A percentile compares a stretch with the other conserved stretches of the same genome.
phyloP scores from a whole-genome alignment of 306 rosid genomes.

The Lathyrus aphaca region DNA sequence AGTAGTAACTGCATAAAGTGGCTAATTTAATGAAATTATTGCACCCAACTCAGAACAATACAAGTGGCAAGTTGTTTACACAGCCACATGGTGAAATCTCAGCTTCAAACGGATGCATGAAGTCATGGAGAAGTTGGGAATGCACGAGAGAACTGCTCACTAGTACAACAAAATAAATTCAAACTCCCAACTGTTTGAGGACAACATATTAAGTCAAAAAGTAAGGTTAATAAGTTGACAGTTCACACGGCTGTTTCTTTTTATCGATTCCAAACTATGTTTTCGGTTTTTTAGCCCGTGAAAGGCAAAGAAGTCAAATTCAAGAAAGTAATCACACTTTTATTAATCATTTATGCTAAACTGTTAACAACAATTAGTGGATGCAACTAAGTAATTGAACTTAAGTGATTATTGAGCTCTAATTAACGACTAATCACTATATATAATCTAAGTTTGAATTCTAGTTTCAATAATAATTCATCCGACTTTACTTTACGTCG shows the following conservation, averaged over 20 bases:
- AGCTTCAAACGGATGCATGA: slow-evolving; percentile 39
- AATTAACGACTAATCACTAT: too few relatives aligned
- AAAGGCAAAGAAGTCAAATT: slow-evolving; percentile 36
- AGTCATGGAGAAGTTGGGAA: slow-evolving; percentile 53
- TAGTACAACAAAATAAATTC: not conserved
- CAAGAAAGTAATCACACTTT: slow-evolving; percentile 1
- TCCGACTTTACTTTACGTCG: too few relatives aligned
- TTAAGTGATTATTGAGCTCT: too few relatives aligned
- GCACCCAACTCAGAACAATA: not conserved
- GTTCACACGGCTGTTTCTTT: slow-evolving; percentile 43
- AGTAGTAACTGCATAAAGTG: slow-evolving; percentile 16
- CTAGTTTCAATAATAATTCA: too few relatives aligned
- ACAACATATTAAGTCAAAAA: slow-evolving; percentile 38
- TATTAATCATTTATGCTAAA: not conserved
- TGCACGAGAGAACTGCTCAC: slow-evolving; percentile 64
- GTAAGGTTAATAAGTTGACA: slow-evolving; percentile 47
- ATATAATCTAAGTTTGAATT: too few relatives aligned
- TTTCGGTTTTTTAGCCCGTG: slow-evolving; percentile 48
- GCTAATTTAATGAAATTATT: not conserved
- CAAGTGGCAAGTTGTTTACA: slow-evolving; percentile 40
- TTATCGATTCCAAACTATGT: slow-evolving; percentile 4
- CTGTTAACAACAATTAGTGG: not conserved
- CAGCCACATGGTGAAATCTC: slow-evolving; percentile 58
- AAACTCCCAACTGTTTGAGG: slow-evolving; percentile 51
- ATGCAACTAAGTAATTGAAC: not conserved